Evolutionary conservation across 768 basidiomycete species (phyloP), one percentile per base, ranked within the genome.

Genomic region (Mycena vulgaris): DNA sequence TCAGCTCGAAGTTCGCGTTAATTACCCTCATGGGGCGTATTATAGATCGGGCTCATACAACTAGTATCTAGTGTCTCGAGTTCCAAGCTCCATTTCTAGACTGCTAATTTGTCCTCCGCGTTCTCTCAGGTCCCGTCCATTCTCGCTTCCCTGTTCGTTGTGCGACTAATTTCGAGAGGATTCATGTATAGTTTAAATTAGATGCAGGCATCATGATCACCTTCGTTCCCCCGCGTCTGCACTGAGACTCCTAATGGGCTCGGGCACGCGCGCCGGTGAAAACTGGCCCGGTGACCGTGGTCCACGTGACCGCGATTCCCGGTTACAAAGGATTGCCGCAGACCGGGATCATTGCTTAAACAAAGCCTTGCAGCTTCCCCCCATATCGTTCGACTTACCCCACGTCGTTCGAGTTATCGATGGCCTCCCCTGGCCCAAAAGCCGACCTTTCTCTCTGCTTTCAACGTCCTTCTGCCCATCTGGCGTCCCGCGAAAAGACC

Each of bases 401-500:
- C 30, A 21, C 49, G 3, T 48, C 25, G 7, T 13, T 31, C 7
- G 10, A n/a, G n/a, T n/a, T n/a, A n/a, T 19, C 2, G 23, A 68
- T 68, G 60, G 10, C 40, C 39, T 27, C 53, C 17, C 3, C 16
- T 25, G 25, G 13, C 31, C 9, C 49, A 45, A 27, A n/a, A 33
- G 25, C 5, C 7, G 66, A 71, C 52, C 53, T 71, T 37, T 64
- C 71, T 21, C 66, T 72, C 9, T 72, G 71, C 21, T 63, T 69
- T 13, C 68, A 37, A 5, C 72, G 68, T 25, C 72, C 72, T 27
- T 69, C 71, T 49, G 56, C 58, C 9, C 40, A n/a, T 2, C n/a
- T 23, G 19, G 25, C 10, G 27, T 35, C 52, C 4, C 8, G 40
- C 19, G 77, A 77, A 16, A 65, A 73, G 25, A 77, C 81, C 4